A percentile compares a stretch with the other conserved stretches of the same genome.
Conservation (phyloP, 371 early-diverging fungal genomes). For the Mortierella sp. region DNA sequence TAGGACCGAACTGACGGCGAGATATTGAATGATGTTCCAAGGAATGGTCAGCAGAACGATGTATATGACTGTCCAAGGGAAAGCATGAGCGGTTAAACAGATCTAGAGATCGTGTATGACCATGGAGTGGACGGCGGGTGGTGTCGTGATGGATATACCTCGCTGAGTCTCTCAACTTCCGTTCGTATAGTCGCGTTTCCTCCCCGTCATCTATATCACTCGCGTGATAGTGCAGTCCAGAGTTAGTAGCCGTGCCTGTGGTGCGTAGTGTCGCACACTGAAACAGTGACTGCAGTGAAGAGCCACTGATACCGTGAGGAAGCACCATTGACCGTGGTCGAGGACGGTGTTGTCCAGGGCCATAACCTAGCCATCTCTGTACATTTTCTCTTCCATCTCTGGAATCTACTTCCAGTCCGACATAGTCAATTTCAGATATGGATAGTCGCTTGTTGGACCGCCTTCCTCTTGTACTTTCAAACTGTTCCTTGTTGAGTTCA, state of each 20-base stretch:
- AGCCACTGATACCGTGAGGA: slow-evolving; percentile 9
- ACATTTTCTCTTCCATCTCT: background rate
- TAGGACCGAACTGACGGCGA: background rate
- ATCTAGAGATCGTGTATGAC: slow-evolving; percentile 1
- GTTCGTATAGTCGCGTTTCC: background rate
- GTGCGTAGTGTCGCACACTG: background rate
- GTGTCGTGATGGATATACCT: background rate
- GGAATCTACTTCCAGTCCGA: background rate
- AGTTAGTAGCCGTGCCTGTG: background rate
- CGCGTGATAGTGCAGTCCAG: background rate
- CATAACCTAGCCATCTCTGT: slow-evolving; percentile 7
- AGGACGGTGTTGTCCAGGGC: slow-evolving; percentile 7
- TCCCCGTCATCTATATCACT: background rate
- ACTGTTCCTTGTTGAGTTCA: slow-evolving; percentile 7
- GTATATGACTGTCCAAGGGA: background rate
- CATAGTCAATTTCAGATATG: background rate
- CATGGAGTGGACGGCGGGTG: background rate
- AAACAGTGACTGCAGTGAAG: background rate
- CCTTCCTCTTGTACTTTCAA: background rate
- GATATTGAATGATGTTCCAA: background rate
- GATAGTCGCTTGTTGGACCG: slow-evolving; percentile 33
- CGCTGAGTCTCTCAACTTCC: background rate
- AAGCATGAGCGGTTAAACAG: background rate
- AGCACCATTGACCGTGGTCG: slow-evolving; percentile 18
- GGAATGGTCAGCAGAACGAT: background rate